phyloP scores from a whole-genome alignment of 208 protist genomes.

The Angomonas deanei region DNA sequence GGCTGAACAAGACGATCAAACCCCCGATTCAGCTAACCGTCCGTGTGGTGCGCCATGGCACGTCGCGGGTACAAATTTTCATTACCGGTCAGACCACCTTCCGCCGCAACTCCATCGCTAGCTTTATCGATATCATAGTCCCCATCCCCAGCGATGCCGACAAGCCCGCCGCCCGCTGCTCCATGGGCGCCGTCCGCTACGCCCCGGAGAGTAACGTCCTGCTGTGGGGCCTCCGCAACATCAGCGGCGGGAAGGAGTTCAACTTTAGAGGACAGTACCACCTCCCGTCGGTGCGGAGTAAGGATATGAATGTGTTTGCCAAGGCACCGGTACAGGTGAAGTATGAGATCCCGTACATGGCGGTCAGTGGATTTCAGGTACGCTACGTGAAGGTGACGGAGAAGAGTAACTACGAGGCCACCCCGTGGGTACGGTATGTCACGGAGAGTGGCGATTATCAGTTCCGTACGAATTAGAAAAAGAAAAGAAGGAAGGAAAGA shows the following conservation, averaged over 20 bases:
- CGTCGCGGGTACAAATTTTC: slow-evolving; percentile 93
- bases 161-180: slow-evolving; percentile 91
- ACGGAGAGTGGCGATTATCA: slow-evolving; percentile 97
- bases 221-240: slow-evolving; percentile 97
- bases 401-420: slow-evolving; percentile 93
- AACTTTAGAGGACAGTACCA: slow-evolving; percentile 93
- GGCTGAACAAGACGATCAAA: slow-evolving; percentile 92
- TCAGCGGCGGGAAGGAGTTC: slow-evolving; percentile 93
- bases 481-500: neutral
- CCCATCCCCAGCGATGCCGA: slow-evolving; percentile 97
- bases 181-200: slow-evolving; percentile 91
- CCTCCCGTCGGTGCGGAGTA: slow-evolving; percentile 90
- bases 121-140: slow-evolving; percentile 97
- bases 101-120: slow-evolving; percentile 89
- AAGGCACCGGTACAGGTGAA: slow-evolving; percentile 94
- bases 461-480: slow-evolving; percentile 77
- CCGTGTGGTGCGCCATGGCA: slow-evolving; percentile 84
- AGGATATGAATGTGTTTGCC: slow-evolving; percentile 58
- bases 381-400: slow-evolving; percentile 98
- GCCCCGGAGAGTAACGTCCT: slow-evolving; percentile 95
- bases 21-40: slow-evolving; percentile 92
- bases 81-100: slow-evolving; percentile 92
- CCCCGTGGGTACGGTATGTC: slow-evolving; percentile 99
- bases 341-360: slow-evolving; percentile 99
- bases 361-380: slow-evolving; percentile 98